Evolutionary conservation across 1,284 basidiomycete genomes (phyloP).

Genomic region (Stygiomarasmius scandens): DNA sequence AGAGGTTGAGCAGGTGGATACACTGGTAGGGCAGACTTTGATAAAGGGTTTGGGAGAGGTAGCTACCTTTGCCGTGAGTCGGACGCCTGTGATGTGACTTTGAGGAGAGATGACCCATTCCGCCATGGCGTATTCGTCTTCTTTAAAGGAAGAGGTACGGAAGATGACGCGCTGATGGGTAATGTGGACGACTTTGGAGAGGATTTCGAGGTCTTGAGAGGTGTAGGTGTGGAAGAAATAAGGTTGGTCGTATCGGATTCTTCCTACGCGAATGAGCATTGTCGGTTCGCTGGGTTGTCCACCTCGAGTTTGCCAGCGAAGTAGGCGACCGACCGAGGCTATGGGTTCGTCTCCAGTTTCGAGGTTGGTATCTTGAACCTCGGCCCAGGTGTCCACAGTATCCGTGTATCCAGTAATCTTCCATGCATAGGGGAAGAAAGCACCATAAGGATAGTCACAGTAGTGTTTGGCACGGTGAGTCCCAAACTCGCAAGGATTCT

Average conservation of each 20-base stretch:
- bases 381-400: constrained; percentile 32
- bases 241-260: constrained; percentile 27
- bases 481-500: constrained; percentile 34
- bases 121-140: constrained; percentile 35
- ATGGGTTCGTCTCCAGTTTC: constrained; percentile 29
- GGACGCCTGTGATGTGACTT: constrained; percentile 30
- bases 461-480: constrained; percentile 36
- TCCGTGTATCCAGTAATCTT: constrained; percentile 32
- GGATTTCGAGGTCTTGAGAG: constrained; percentile 30
- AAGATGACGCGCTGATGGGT: constrained; percentile 35
- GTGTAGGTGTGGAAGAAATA: constrained; percentile 39
- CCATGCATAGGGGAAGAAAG: constrained; percentile 34
- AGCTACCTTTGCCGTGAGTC: constrained; percentile 34
- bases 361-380: constrained; percentile 35
- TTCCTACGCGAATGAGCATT: constrained; percentile 35
- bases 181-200: constrained; percentile 31
- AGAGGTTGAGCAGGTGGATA: constrained; percentile 27
- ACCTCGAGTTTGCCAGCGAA: constrained; percentile 35
- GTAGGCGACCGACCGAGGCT: constrained; percentile 30
- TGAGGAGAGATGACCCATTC: constrained; percentile 37
- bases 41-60: constrained; percentile 34
- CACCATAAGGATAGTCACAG: constrained; percentile 38
- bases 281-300: constrained; percentile 31
- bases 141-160: constrained; percentile 28
- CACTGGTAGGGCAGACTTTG: constrained; percentile 35